These are phyloP conservation scores for Botrytis deweyae DNA, from an alignment of 2,329 filamentous ascomycete genomes.

Conservation along the genomic window DNA sequence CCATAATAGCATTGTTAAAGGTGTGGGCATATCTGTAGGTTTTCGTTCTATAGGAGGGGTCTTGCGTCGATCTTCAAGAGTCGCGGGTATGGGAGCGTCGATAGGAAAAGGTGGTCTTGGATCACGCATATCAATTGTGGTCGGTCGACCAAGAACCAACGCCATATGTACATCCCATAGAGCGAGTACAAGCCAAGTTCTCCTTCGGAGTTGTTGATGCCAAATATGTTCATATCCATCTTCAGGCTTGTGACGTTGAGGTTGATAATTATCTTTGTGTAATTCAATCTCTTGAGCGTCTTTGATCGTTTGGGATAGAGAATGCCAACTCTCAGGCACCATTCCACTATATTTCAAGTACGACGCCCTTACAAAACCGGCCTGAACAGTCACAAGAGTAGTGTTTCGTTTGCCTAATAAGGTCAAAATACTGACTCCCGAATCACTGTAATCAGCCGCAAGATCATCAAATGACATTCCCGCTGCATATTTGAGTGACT, in stretches of 20 bases:
- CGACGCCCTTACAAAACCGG: conserved; percentile 55
- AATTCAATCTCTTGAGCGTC: conserved; percentile 64
- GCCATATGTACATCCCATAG: conserved; percentile 44
- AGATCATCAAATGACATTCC: conserved; percentile 61
- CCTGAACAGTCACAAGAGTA: conserved; percentile 55
- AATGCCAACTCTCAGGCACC: conserved; percentile 52
- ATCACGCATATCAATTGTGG: conserved; percentile 52
- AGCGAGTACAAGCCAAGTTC: conserved; percentile 56
- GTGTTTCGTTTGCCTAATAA: conserved; percentile 58
- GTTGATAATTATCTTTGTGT: conserved; percentile 52
- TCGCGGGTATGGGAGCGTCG: conserved; percentile 49
- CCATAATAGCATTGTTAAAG: conserved; percentile 55
- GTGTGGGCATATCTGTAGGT: conserved; percentile 53
- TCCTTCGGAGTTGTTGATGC: conserved; percentile 55
- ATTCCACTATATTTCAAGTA: conserved; percentile 60
- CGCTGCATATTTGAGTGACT: conserved; percentile 57
- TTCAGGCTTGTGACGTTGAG: conserved; percentile 45
- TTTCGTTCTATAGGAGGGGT: conserved; percentile 49
- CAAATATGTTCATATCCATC: conserved; percentile 56
- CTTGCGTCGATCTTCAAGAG: conserved; percentile 45
- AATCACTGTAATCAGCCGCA: conserved; percentile 60
- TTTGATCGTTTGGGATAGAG: conserved; percentile 54
- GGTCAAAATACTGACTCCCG: conserved; percentile 52
- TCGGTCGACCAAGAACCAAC: conserved; percentile 41
- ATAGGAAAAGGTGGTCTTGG: conserved; percentile 51